Conservation (phyloP, 805 yeast species). For the Candida verbasci region DNA sequence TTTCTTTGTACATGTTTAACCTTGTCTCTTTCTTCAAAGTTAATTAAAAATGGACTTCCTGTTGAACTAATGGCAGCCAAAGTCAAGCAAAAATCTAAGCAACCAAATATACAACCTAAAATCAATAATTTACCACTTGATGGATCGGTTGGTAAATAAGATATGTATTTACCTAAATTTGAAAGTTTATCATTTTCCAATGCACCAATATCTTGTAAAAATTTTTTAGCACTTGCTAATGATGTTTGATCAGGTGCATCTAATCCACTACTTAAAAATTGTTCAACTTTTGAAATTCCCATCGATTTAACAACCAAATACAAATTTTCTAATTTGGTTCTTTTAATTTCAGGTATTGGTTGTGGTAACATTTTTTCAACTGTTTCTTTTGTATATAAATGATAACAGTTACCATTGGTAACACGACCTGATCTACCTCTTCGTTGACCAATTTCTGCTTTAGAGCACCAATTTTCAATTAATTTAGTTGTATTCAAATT, state of each 20-base stretch:
- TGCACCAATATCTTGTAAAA: constrained; percentile 71
- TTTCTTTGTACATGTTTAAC: constrained; percentile 44
- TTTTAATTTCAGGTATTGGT: constrained; percentile 84
- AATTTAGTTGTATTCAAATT: constrained; percentile 64
- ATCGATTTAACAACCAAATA: constrained; percentile 83
- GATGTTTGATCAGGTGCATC: constrained; percentile 69
- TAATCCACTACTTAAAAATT: constrained; percentile 67
- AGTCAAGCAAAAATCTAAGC: constrained; percentile 71
- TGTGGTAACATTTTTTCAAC: constrained; percentile 54
- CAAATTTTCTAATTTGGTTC: constrained; percentile 79
- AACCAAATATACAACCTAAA: constrained; percentile 77
- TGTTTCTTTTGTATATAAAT: constrained; percentile 64
- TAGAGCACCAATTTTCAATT: constrained; percentile 81
- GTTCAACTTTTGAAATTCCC: constrained; percentile 71
- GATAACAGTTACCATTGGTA: constrained; percentile 74
- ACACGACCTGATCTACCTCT: constrained; percentile 99
- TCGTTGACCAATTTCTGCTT: constrained; percentile 85
- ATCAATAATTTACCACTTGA: constrained; percentile 79
- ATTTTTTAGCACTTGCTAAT: constrained; percentile 46
- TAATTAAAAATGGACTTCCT: constrained; percentile 69
- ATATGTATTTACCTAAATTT: constrained; percentile 72
- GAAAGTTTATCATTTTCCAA: constrained; percentile 51
- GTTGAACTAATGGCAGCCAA: constrained; percentile 73
- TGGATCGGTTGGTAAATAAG: constrained; percentile 82
- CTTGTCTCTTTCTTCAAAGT: constrained; percentile 59